Conservation (phyloP, 2,329 filamentous ascomycete genomes). For the Penicillium sp. region DNA sequence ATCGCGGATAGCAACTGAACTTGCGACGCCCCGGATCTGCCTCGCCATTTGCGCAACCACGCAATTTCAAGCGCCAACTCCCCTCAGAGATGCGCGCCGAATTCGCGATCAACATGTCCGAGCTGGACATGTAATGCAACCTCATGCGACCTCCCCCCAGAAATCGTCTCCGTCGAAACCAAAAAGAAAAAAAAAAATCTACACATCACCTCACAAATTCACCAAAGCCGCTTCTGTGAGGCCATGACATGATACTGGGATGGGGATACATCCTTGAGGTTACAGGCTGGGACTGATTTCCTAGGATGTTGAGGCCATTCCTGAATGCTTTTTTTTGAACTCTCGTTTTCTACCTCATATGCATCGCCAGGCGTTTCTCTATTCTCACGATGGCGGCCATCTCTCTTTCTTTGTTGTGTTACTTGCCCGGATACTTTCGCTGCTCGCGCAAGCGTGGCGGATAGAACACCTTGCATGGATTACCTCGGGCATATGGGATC, state of each 20-base stretch:
- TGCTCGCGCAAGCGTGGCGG: slow-evolving; percentile 15
- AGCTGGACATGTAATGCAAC: slow-evolving; percentile 18
- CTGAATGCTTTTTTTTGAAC: slow-evolving; percentile 1
- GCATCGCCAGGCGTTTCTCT: slow-evolving; percentile 36
- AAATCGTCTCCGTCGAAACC: background rate
- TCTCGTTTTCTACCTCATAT: slow-evolving; percentile 17
- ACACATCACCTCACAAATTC: background rate
- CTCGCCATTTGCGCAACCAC: slow-evolving; percentile 43
- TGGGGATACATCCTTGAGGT: background rate
- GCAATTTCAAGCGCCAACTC: slow-evolving; percentile 37
- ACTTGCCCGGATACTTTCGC: background rate
- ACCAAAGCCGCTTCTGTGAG: background rate
- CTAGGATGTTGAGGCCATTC: slow-evolving; percentile 2
- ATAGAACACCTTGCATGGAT: slow-evolving; percentile 26
- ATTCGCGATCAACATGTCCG: slow-evolving; percentile 25
- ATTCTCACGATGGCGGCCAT: slow-evolving; percentile 26
- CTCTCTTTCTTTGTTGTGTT: slow-evolving; percentile 4
- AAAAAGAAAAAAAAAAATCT: background rate
- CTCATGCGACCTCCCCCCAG: background rate
- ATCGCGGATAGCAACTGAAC: slow-evolving; percentile 32
- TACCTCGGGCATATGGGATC: slow-evolving; percentile 18
- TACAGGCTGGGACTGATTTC: slow-evolving; percentile 16
- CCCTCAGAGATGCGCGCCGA: slow-evolving; percentile 35
- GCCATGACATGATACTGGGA: background rate
- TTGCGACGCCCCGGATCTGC: slow-evolving; percentile 40